These are phyloP conservation scores for Paramecium pentaurelia DNA, from an alignment of 73 alveolate species.

Conservation along the genomic window DNA sequence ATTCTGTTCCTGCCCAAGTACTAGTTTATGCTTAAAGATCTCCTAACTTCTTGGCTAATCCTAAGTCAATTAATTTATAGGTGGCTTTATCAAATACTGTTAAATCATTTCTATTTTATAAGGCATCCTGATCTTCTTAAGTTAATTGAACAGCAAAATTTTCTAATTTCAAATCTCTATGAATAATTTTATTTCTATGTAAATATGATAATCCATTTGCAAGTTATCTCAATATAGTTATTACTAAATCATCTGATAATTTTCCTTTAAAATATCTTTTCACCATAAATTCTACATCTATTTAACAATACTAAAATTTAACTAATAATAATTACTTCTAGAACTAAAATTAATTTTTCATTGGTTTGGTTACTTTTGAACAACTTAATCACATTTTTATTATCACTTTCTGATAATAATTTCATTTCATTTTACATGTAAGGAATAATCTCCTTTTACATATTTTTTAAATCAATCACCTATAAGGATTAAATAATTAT, in stretches of 20 bases:
- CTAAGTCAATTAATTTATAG: slow-evolving; percentile 15
- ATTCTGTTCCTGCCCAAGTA: slow-evolving; percentile 51
- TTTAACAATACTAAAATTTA: not conserved
- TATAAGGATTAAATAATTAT: not conserved
- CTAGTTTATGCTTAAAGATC: not conserved
- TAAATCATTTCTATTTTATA: not conserved
- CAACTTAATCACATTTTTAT: not conserved
- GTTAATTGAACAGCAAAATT: slow-evolving; percentile 1
- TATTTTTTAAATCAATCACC: not conserved
- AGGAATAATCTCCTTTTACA: not conserved
- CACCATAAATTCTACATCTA: not conserved
- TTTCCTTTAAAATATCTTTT: not conserved
- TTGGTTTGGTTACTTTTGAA: not conserved
- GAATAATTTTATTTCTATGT: slow-evolving; percentile 2
- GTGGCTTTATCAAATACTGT: not conserved
- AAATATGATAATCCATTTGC: slow-evolving; percentile 7
- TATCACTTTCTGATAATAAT: not conserved
- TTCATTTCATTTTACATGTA: not conserved
- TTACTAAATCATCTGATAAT: not conserved
- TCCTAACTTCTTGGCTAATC: slow-evolving; percentile 11
- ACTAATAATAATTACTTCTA: not conserved
- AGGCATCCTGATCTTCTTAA: not conserved
- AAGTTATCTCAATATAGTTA: not conserved
- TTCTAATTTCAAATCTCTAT: slow-evolving; percentile 27
- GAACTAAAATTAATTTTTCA: not conserved